Evolutionary conservation across 495 filamentous ascomycete species (phyloP), one percentile per base, ranked within the genome.

Genomic region (Penicillium manginii): DNA sequence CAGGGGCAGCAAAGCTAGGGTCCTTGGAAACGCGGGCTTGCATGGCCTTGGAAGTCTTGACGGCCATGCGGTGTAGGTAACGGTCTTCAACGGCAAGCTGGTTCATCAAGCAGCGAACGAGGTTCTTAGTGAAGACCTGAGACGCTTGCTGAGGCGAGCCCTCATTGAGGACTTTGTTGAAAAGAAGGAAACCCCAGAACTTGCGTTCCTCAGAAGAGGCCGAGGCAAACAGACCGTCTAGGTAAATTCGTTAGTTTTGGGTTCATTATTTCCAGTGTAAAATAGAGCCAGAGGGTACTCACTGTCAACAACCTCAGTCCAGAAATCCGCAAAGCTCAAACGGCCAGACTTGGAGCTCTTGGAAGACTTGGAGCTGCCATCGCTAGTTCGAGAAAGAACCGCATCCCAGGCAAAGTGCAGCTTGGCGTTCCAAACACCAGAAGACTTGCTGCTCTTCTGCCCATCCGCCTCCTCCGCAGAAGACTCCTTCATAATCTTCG

Each of bases 281-380:
- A 21, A 12, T 2, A 47, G 0, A 33, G 33, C 17, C 56, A 14
- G 7, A 54, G 52, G 39, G 50, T 19, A 83, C 88, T 82, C 69
- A 91, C 88, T 84, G 72, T 97, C 94, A 56, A 98, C 89, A 59
- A 88, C 86, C 19, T 90, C 86, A n/a, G 84, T 84, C 94, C 94
- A 98, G 64, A 97, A 93, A 35, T 89, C 83, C 49, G 77, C 75
- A 66, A 97, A 92, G 9, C 42, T 85, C 66, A 74, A 67, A 50
- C 65, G 74, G 57, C 69, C 69, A 35, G 57, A 66, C 55, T 63
- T 83, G 66, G 70, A 70, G 40, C 33, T 23, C 51, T 72, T 71
- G 5, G 66, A 65, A 5, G 66, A 65, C 59, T 75, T 73, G 26
- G 56, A 39, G 52, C 57, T 66, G 12, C 69, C 61, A 54, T 69